Conservation (phyloP, 2,329 filamentous ascomycete species). For the Eutypa lata region DNA sequence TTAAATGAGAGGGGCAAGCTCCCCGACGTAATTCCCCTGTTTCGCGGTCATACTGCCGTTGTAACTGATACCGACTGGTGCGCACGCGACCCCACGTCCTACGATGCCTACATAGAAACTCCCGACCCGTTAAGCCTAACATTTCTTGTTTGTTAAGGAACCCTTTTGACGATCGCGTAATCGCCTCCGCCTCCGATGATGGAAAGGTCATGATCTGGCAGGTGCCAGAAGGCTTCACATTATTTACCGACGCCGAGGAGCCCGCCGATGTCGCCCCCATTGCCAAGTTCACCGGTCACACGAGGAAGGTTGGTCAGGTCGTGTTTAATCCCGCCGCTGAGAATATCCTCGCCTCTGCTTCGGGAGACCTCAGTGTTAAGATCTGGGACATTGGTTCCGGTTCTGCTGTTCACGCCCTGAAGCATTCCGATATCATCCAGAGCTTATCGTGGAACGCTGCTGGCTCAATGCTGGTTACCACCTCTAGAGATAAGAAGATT, state of each 20-base stretch:
- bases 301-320: constrained; percentile 95
- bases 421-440: constrained; percentile 89
- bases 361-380: constrained; percentile 92
- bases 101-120: not conserved
- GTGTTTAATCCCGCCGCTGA: constrained; percentile 96
- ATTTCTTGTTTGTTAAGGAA: constrained; percentile 56
- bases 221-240: constrained; percentile 82
- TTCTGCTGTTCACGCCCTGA: constrained; percentile 70
- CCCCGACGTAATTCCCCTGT: constrained; percentile 89
- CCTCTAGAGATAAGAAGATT: constrained; percentile 96
- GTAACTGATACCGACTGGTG: constrained; percentile 98
- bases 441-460: constrained; percentile 94
- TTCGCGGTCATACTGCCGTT: constrained; percentile 91
- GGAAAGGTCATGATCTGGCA: constrained; percentile 97
- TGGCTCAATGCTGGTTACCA: constrained; percentile 83
- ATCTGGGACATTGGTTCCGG: constrained; percentile 89
- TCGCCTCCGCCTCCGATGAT: constrained; percentile 94
- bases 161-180: constrained; percentile 89
- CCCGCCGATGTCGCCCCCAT: constrained; percentile 77
- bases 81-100: constrained; percentile 26
- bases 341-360: constrained; percentile 91
- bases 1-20: constrained; percentile 84
- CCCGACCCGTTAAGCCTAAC: constrained; percentile 23
- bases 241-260: constrained; percentile 83
- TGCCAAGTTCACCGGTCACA: constrained; percentile 80